Conservation (phyloP, 805 yeast species). For the Candida odintsovae region DNA sequence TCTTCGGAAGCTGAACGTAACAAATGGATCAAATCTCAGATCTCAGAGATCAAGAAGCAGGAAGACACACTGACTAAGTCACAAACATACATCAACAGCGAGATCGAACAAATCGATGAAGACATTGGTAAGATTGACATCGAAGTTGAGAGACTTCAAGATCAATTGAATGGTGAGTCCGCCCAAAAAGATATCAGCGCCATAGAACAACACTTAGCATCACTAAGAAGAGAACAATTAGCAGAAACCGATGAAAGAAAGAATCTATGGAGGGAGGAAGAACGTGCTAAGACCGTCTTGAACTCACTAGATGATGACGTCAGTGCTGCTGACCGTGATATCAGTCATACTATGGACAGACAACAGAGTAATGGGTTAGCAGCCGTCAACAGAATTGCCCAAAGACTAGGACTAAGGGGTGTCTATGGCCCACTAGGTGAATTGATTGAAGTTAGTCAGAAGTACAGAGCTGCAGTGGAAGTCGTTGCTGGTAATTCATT, state of each 20-base stretch:
- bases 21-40: conserved; percentile 54
- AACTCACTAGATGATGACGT: conserved; percentile 53
- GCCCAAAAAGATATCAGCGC: conserved; percentile 27
- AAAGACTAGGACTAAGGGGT: conserved; percentile 49
- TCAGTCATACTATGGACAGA: conserved; percentile 72
- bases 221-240: conserved; percentile 35
- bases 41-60: conserved; percentile 30
- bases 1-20: conserved; percentile 53
- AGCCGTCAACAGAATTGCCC: conserved; percentile 59
- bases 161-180: conserved; percentile 31
- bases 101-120: conserved; percentile 12
- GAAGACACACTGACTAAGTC: conserved; percentile 18
- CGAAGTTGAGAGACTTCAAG: conserved; percentile 29
- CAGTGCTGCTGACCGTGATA: conserved; percentile 48
- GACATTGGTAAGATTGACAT: conserved; percentile 21
- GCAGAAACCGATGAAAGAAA: conserved; percentile 62
- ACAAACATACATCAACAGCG: conserved; percentile 11
- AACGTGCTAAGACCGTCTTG: conserved; percentile 49
- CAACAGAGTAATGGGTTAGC: conserved; percentile 62
- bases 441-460: conserved; percentile 71
- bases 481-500: conserved; percentile 83
- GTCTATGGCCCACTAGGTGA: conserved; percentile 88
- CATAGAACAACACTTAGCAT: conserved; percentile 23
- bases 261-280: conserved; percentile 72
- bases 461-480: conserved; percentile 81